Percentiles rank a stretch among this genome's conserved stretches.
Conservation (phyloP, 1,284 basidiomycete species). For the Microbotryum lychnidis-dioicae region DNA sequence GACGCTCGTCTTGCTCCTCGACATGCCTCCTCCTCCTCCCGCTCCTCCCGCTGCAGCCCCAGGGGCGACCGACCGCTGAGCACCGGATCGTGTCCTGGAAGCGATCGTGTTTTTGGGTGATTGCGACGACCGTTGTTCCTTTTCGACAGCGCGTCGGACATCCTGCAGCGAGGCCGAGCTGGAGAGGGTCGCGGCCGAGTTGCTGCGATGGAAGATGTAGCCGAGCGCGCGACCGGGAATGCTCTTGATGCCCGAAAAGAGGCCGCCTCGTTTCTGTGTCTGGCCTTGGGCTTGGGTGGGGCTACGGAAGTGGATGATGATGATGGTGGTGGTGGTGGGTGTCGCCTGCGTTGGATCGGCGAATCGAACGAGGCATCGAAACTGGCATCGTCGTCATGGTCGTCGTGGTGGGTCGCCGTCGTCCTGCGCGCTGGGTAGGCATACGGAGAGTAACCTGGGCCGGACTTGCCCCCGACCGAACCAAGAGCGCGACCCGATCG, state of each 20-base stretch:
- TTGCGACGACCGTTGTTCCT: background rate
- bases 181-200: background rate
- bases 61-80: background rate
- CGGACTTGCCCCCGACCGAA: constrained; percentile 11
- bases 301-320: background rate
- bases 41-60: background rate
- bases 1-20: constrained; percentile 11
- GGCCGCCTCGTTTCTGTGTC: constrained; percentile 1
- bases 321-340: background rate
- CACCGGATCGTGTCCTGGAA: background rate
- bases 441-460: constrained; percentile 27
- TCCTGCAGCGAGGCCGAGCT: constrained; percentile 14
- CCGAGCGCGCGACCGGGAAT: constrained; percentile 19
- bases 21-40: background rate
- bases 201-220: background rate
- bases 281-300: background rate
- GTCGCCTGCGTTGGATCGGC: background rate
- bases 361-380: background rate
- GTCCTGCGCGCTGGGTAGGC: constrained; percentile 1
- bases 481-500: constrained; percentile 14
- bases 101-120: background rate
- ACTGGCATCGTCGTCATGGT: background rate
- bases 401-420: background rate
- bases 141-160: constrained; percentile 16
- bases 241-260: constrained; percentile 13